Evolutionary conservation across 257 asterid genomes (phyloP).

Genomic region (Nicotiana tomentosiformis): DNA sequence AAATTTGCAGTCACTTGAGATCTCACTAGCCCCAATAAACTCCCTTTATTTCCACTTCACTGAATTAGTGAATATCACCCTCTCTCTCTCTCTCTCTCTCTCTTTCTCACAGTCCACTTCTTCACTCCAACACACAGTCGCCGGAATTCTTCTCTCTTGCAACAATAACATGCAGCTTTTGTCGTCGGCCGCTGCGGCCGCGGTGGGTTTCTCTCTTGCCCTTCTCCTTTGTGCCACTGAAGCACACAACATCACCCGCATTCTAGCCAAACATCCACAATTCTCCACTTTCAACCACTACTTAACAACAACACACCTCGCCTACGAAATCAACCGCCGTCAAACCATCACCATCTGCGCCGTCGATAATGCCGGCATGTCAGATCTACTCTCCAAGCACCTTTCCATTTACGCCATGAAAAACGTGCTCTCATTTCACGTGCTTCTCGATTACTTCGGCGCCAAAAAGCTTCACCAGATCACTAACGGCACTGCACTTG

Average conservation of each 20-base stretch:
- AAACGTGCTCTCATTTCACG: slow-evolving; percentile 60
- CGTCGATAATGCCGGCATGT: slow-evolving; percentile 60
- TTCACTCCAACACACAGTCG: background rate
- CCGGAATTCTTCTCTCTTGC: background rate
- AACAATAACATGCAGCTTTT: slow-evolving; percentile 42
- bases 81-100: too few species aligned
- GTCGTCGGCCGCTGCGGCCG: slow-evolving; percentile 24
- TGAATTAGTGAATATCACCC: background rate
- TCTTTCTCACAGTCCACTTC: background rate
- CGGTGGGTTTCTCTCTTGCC: slow-evolving; percentile 19
- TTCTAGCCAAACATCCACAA: slow-evolving; percentile 35
- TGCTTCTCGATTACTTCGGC: slow-evolving; percentile 67
- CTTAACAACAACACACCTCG: slow-evolving; percentile 54
- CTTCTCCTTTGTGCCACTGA: slow-evolving; percentile 23
- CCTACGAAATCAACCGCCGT: slow-evolving; percentile 50
- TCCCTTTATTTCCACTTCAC: background rate
- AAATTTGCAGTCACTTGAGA: slow-evolving; percentile 21
- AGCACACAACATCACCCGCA: slow-evolving; percentile 58
- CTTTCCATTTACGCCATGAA: slow-evolving; percentile 29
- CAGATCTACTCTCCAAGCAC: slow-evolving; percentile 49
- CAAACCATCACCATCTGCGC: slow-evolving; percentile 63
- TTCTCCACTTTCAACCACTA: slow-evolving; percentile 63
- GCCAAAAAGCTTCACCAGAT: slow-evolving; percentile 66
- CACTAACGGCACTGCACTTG: slow-evolving; percentile 55
- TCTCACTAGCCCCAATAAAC: slow-evolving; percentile 17